Evolutionary conservation across 352 stramenopile genomes (phyloP).

Genomic region (Pythium biforme): DNA sequence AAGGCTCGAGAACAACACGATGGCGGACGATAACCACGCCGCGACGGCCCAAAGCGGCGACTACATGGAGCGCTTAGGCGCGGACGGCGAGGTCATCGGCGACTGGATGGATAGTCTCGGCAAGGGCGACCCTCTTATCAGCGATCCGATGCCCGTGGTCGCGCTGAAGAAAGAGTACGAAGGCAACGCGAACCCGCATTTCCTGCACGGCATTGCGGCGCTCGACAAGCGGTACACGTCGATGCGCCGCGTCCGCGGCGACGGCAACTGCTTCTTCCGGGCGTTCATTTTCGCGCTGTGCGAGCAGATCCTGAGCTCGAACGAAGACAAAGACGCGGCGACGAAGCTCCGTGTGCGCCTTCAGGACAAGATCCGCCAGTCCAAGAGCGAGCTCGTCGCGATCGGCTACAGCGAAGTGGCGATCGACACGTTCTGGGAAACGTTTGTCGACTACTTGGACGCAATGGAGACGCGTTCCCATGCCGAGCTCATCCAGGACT

Average conservation of each 20-base stretch:
- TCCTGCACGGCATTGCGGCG: constrained; percentile 66
- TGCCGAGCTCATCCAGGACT: constrained; percentile 69
- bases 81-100: constrained; percentile 8
- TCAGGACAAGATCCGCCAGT: constrained; percentile 61
- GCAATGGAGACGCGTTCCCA: constrained; percentile 77
- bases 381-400: constrained; percentile 68
- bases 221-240: constrained; percentile 66
- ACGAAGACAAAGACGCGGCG: constrained; percentile 24
- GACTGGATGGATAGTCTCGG: constrained; percentile 25
- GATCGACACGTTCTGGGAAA: constrained; percentile 94
- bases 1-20: not conserved
- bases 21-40: constrained; percentile 6
- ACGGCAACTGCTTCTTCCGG: constrained; percentile 93
- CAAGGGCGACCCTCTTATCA: constrained; percentile 39
- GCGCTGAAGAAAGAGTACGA: constrained; percentile 68
- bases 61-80: constrained; percentile 9
- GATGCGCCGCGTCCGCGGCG: constrained; percentile 82
- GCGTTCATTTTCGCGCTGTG: constrained; percentile 89
- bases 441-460: constrained; percentile 87
- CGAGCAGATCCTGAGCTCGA: constrained; percentile 56
- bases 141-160: constrained; percentile 54
- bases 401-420: constrained; percentile 91
- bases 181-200: constrained; percentile 71
- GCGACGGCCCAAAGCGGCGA: not conserved
- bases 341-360: constrained; percentile 38